Conservation (phyloP, 2,329 filamentous ascomycete species). For the Pyrenochaeta sp. region DNA sequence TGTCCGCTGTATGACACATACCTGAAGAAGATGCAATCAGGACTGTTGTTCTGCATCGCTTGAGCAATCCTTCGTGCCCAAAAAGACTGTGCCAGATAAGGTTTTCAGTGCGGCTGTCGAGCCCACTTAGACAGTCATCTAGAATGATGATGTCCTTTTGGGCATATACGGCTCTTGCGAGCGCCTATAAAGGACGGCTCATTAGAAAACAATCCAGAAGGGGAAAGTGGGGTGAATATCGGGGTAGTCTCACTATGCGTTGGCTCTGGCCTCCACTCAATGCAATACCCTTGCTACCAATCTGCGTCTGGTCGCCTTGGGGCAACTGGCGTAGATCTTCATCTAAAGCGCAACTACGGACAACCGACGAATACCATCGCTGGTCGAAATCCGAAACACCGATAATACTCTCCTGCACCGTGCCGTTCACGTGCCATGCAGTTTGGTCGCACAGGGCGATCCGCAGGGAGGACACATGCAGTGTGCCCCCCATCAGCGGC, state of each 20-base stretch:
- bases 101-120: constrained; percentile 59
- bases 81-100: constrained; percentile 58
- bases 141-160: constrained; percentile 57
- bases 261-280: constrained; percentile 63
- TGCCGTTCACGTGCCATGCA: constrained; percentile 48
- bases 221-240: constrained; percentile 20
- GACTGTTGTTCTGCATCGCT: constrained; percentile 46
- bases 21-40: constrained; percentile 43
- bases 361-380: constrained; percentile 47
- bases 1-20: constrained; percentile 14
- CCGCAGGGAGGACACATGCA: constrained; percentile 39
- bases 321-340: constrained; percentile 43
- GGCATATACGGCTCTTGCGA: constrained; percentile 62
- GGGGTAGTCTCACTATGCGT: constrained; percentile 50
- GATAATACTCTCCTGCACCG: constrained; percentile 48
- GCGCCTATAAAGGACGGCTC: constrained; percentile 37
- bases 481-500: constrained; percentile 39
- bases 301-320: constrained; percentile 52
- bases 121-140: constrained; percentile 61
- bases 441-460: constrained; percentile 49
- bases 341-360: constrained; percentile 44
- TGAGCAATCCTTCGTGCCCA: constrained; percentile 55
- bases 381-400: constrained; percentile 45
- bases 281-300: constrained; percentile 60
- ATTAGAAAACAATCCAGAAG: constrained; percentile 16